These are phyloP conservation scores for Fusarium tuaranense DNA, from an alignment of 2,329 filamentous ascomycete genomes.

Conservation along the genomic window DNA sequence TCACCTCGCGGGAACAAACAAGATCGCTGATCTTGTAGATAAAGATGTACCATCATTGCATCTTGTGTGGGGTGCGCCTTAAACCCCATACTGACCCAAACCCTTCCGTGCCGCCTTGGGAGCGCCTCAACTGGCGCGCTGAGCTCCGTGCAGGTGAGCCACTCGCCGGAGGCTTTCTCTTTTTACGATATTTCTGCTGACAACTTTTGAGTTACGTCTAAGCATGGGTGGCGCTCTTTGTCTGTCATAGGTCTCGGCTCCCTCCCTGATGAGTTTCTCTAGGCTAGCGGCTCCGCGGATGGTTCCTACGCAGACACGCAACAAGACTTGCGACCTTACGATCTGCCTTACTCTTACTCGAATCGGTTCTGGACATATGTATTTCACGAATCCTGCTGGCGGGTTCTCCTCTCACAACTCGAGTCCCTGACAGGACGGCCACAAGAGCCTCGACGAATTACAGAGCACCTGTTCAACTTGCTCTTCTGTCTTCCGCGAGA, in stretches of 20 bases:
- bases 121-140: slow-evolving; percentile 1
- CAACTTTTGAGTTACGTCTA: not conserved
- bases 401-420: not conserved
- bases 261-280: not conserved
- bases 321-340: not conserved
- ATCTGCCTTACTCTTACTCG: not conserved
- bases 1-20: too few relatives aligned
- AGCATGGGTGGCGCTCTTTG: not conserved
- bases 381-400: slow-evolving; percentile 18
- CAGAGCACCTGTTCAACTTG: slow-evolving; percentile 3
- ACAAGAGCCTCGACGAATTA: not conserved
- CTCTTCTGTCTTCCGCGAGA: slow-evolving; percentile 1
- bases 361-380: too few relatives aligned
- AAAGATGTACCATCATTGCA: not conserved
- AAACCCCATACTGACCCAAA: not conserved
- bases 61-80: slow-evolving; percentile 3
- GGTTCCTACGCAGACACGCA: not conserved
- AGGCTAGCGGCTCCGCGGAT: not conserved
- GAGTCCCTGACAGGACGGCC: not conserved
- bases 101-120: too few relatives aligned
- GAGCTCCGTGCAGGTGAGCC: slow-evolving; percentile 5
- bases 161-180: not conserved
- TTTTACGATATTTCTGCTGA: not conserved
- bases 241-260: slow-evolving; percentile 5
- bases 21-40: not conserved